These are phyloP conservation scores for Zymoseptoria crescenta DNA, from an alignment of 2,329 filamentous ascomycete genomes.

Conservation along the genomic window DNA sequence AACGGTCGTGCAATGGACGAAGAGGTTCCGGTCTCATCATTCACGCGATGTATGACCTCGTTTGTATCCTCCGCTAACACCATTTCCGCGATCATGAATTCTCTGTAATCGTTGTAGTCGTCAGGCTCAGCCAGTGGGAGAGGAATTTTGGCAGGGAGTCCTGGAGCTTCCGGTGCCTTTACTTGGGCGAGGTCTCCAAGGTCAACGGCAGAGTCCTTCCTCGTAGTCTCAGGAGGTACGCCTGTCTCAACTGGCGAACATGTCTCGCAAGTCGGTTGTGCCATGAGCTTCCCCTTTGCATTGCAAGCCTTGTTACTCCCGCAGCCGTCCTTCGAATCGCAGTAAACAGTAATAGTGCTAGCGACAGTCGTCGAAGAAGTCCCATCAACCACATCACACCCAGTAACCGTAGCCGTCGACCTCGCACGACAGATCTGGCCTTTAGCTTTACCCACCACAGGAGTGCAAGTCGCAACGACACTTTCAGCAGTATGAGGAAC, in stretches of 20 bases:
- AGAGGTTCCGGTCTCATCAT: background rate
- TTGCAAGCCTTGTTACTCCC: background rate
- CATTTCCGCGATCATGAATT: slow-evolving; percentile 2
- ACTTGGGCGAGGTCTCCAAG: background rate
- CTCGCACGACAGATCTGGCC: background rate
- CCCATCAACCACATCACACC: slow-evolving; percentile 1
- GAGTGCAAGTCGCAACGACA: background rate
- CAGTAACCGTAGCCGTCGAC: slow-evolving; percentile 1
- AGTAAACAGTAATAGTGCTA: slow-evolving; percentile 2
- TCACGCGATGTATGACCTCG: background rate
- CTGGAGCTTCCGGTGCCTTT: background rate
- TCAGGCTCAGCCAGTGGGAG: background rate
- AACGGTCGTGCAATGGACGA: slow-evolving; percentile 3
- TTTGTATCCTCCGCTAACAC: background rate
- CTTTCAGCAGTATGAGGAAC: background rate
- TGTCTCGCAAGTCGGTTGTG: slow-evolving; percentile 1
- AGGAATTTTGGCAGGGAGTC: background rate
- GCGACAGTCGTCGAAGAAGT: slow-evolving; percentile 2
- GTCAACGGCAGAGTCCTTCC: background rate
- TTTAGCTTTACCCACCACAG: background rate
- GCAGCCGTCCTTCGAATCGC: background rate
- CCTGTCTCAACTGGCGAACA: background rate
- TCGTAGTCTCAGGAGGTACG: background rate
- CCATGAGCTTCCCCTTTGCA: background rate
- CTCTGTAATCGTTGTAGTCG: background rate